Evolutionary conservation across 2,329 filamentous ascomycete species (phyloP).

Genomic region (Alternaria longipes): DNA sequence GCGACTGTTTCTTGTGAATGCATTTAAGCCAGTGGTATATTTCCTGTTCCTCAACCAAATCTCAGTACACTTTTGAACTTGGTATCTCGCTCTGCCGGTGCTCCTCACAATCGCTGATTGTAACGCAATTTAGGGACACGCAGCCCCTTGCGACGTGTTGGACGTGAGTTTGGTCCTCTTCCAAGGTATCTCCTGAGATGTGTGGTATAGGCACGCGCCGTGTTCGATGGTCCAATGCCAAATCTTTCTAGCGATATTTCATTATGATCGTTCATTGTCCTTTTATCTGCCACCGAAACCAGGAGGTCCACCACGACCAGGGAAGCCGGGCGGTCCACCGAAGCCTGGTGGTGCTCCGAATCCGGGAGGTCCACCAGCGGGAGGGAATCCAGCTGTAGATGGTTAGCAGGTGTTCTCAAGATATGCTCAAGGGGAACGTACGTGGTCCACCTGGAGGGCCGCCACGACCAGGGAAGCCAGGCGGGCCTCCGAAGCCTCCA

Average conservation of each 20-base stretch:
- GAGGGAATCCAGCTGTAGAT: constrained; percentile 54
- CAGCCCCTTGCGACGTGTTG: constrained; percentile 2
- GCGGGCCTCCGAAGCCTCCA: constrained; percentile 49
- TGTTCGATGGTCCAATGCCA: constrained; percentile 9
- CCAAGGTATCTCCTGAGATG: constrained; percentile 10
- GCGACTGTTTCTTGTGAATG: constrained; percentile 14
- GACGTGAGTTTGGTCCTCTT: constrained; percentile 6
- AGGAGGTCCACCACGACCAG: constrained; percentile 40
- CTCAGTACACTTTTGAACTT: constrained; percentile 14
- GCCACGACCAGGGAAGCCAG: constrained; percentile 44
- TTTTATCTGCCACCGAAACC: constrained; percentile 39
- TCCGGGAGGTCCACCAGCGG: constrained; percentile 60
- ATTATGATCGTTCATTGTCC: constrained; percentile 4
- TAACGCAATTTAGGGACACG: not conserved
- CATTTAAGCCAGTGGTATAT: constrained; percentile 19
- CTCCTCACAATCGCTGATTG: constrained; percentile 2
- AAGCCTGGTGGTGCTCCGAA: constrained; percentile 46
- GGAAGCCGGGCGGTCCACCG: constrained; percentile 32
- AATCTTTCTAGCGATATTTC: constrained; percentile 5
- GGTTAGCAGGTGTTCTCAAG: constrained; percentile 31
- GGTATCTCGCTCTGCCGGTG: constrained; percentile 8
- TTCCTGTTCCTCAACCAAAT: constrained; percentile 6
- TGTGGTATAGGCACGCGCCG: constrained; percentile 3
- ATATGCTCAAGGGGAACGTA: constrained; percentile 26
- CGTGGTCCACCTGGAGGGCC: constrained; percentile 52